Percentiles rank a stretch among this genome's conserved stretches.
Conservation (phyloP, 495 filamentous ascomycete genomes). For the Tuber aestivum region DNA sequence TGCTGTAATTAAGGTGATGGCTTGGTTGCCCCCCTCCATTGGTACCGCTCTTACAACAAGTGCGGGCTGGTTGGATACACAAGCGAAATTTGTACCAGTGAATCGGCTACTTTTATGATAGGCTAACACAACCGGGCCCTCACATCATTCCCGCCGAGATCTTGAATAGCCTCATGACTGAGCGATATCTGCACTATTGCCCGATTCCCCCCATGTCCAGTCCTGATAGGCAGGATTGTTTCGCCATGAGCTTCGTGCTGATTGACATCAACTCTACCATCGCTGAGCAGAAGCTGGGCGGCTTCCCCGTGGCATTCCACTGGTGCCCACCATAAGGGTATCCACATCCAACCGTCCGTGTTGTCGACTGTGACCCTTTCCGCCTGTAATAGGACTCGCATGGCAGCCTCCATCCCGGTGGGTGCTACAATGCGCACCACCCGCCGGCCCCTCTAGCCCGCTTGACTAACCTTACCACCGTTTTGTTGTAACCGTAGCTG, state of each 20-base stretch:
- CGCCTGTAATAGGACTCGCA: not conserved
- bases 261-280: constrained; percentile 4
- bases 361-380: not conserved
- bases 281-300: not conserved
- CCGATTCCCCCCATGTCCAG: not conserved
- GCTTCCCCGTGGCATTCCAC: not conserved
- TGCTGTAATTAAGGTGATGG: not conserved
- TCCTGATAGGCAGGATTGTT: not conserved
- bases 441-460: not conserved
- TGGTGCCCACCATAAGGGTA: not conserved
- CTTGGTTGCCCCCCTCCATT: not conserved
- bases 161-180: not conserved
- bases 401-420: not conserved
- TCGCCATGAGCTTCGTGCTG: not conserved
- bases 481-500: not conserved
- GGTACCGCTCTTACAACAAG: not conserved
- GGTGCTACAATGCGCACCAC: not conserved
- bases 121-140: not conserved
- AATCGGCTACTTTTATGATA: not conserved
- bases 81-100: not conserved
- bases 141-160: not conserved
- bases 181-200: not conserved
- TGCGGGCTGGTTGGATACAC: not conserved
- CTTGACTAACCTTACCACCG: not conserved
- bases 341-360: not conserved